Evolutionary conservation across 768 basidiomycete genomes (phyloP).

Genomic region (Favolaschia claudopus): DNA sequence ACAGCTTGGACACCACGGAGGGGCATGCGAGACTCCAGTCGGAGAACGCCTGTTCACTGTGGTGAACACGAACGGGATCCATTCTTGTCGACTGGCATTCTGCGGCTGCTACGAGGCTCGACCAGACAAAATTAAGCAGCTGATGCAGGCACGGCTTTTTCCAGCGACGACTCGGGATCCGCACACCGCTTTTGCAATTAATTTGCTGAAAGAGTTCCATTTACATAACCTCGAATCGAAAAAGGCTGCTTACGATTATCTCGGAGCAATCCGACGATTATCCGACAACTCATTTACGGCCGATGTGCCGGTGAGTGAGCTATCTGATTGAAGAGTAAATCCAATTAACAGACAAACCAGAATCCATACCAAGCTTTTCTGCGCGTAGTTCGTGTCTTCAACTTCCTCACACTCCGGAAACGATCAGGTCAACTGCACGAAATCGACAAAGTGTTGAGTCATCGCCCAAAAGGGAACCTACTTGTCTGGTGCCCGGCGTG

Average conservation of each 20-base stretch:
- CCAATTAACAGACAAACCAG: neutral
- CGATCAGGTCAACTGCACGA: conserved; percentile 3
- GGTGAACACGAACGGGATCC: conserved; percentile 8
- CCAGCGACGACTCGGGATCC: neutral
- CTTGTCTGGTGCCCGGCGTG: conserved; percentile 8
- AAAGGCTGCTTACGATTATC: conserved; percentile 8
- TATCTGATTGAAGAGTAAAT: no score
- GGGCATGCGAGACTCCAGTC: neutral
- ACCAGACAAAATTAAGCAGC: conserved; percentile 4
- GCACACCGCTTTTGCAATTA: conserved; percentile 5
- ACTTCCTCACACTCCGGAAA: neutral
- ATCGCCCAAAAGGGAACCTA: conserved; percentile 9
- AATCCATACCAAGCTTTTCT: conserved; percentile 1
- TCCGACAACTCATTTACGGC: conserved; percentile 7
- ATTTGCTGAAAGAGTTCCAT: neutral
- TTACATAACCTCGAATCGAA: conserved; percentile 14
- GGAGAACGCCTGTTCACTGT: neutral
- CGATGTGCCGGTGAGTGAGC: conserved; percentile 6
- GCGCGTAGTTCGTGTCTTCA: neutral
- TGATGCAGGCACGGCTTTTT: conserved; percentile 1
- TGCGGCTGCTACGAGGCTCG: conserved; percentile 1
- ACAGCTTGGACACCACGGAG: neutral
- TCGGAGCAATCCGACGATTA: conserved; percentile 3
- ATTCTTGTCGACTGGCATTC: neutral
- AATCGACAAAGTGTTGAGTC: neutral